These are phyloP conservation scores for Asterophora lycoperdoides DNA, from an alignment of 768 basidiomycete genomes.

Conservation along the genomic window DNA sequence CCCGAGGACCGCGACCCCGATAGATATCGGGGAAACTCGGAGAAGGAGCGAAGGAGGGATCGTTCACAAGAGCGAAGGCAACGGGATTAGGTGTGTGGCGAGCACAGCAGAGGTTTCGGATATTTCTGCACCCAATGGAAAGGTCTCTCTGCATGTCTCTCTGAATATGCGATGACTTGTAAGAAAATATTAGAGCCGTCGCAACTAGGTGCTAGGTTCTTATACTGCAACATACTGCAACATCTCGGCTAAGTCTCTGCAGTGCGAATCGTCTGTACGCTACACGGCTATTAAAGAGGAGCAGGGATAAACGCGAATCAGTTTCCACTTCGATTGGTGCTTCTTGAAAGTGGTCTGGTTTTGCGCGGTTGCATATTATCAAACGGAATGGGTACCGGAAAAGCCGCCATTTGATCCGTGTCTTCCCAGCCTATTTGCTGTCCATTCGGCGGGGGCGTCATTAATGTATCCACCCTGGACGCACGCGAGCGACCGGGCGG, in stretches of 20 bases:
- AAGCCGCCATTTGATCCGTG: slow-evolving; percentile 5
- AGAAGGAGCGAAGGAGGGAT: slow-evolving; percentile 30
- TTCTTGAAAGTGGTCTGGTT: slow-evolving; percentile 1
- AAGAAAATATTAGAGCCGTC: too few relatives aligned
- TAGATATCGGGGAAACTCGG: slow-evolving; percentile 26
- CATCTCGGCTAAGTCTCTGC: too few relatives aligned
- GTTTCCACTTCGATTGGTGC: neutral
- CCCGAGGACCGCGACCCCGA: slow-evolving; percentile 16
- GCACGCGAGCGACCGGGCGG: neutral
- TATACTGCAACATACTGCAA: too few relatives aligned
- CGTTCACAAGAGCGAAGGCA: slow-evolving; percentile 24
- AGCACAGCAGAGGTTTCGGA: too few relatives aligned
- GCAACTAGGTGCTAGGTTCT: too few relatives aligned
- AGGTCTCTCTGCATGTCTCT: too few relatives aligned
- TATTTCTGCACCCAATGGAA: too few relatives aligned
- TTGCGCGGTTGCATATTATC: neutral
- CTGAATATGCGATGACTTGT: too few relatives aligned
- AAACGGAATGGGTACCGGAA: slow-evolving; percentile 7
- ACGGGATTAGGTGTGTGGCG: neutral
- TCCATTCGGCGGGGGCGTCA: neutral
- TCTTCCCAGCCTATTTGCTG: slow-evolving; percentile 9
- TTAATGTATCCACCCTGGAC: neutral
- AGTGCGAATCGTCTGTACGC: too few relatives aligned
- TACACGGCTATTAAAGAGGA: too few relatives aligned
- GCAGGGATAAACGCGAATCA: too few relatives aligned